Base-by-base conservation (phyloP, 495 filamentous ascomycete genomes). In the Aspergillus haitiensis region DNA sequence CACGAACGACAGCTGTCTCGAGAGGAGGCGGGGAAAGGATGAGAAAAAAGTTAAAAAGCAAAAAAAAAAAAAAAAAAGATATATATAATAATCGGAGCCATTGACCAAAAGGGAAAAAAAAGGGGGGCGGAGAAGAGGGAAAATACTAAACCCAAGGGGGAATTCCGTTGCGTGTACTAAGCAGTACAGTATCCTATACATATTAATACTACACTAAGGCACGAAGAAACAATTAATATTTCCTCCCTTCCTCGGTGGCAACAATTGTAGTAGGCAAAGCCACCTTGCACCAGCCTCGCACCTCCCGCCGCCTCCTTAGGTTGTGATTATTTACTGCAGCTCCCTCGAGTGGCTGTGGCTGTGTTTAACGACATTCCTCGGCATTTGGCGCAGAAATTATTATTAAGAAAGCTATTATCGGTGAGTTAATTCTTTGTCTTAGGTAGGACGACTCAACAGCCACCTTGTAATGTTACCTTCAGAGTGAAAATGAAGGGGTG, bases 281-380 rank as follows among this genome's bases (percentile, higher is more conserved):
- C 7, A 34, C 21, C 47, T 7, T 31, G 11, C 21, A 51, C 48
- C 48, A 51, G 48, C 48, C 48, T 51, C 48, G 27, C 48, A 34
- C 18, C 31, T 40, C 37, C 10, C 37, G 21, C 21, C 21, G 42
- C 42, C 42, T 13, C 15, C 15, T 47, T 46, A 16, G 15, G n/a
- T 13, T 8, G 15, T 16, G 2, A 16, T 21, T 16, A 21, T n/a
- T 34, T 12, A 11, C 12, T 11, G 21, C 18, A 2, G 48, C 11
- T 33, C 34, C 48, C 5, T 15, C 48, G 32, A n/a, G 27, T 51
- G 48, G 48, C 48, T 51, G 48, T 13, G 48, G 27, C 13, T 13
- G 21, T 7, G 48, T 7, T 31, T 12, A 31, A 13, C 9, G 6
- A 32, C 48, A 51, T 51, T 51, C 44, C 21, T 27, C 21, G 1